Evolutionary conservation across 208 protist species (phyloP).

Genomic region (Porcisia deanei): DNA sequence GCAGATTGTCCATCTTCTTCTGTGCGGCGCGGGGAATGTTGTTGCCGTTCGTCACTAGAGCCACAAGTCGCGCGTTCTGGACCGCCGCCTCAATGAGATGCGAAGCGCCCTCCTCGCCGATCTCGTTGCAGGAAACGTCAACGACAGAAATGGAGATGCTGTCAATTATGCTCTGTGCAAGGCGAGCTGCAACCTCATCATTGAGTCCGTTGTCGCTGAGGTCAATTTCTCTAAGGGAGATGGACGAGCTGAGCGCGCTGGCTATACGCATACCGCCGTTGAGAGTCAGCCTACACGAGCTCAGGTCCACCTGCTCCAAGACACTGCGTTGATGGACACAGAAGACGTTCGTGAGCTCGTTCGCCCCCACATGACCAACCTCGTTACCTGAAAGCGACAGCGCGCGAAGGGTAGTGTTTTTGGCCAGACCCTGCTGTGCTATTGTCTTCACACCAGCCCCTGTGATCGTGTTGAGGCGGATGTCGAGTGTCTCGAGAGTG

Average conservation of each 20-base stretch:
- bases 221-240: constrained; percentile 65
- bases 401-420: constrained; percentile 60
- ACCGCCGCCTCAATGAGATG: constrained; percentile 76
- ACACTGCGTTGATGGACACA: constrained; percentile 54
- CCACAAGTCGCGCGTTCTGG: constrained; percentile 63
- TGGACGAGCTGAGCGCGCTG: constrained; percentile 63
- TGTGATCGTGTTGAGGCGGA: constrained; percentile 82
- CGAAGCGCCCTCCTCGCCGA: constrained; percentile 69
- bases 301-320: constrained; percentile 67
- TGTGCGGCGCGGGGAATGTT: constrained; percentile 78
- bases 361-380: constrained; percentile 62
- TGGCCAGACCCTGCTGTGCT: constrained; percentile 57
- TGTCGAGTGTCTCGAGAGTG: constrained; percentile 70
- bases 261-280: constrained; percentile 74
- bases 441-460: constrained; percentile 47
- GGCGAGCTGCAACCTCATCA: constrained; percentile 69
- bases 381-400: constrained; percentile 78
- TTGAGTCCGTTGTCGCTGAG: constrained; percentile 85
- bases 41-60: constrained; percentile 79
- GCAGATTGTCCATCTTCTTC: constrained; percentile 80
- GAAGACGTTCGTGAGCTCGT: constrained; percentile 60
- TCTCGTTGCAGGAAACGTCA: constrained; percentile 76
- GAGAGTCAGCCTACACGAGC: constrained; percentile 64
- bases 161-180: constrained; percentile 71
- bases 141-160: constrained; percentile 58